Evolutionary conservation across 1,284 basidiomycete genomes (phyloP).

Genomic region (Mycena sp.): DNA sequence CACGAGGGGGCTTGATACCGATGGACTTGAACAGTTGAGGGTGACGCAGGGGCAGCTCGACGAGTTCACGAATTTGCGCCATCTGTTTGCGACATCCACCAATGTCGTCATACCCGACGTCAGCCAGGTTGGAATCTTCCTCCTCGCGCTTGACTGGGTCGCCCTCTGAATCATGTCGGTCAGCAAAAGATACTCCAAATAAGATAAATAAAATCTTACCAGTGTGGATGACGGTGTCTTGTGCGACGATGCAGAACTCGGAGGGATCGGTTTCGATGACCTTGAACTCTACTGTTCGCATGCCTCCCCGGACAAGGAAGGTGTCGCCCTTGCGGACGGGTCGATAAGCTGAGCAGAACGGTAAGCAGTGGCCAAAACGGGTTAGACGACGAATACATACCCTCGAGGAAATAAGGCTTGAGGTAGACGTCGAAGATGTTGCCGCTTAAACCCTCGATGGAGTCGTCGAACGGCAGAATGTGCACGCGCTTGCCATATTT

Average conservation of each 20-base stretch:
- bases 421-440: slow-evolving; percentile 99
- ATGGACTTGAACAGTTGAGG: slow-evolving; percentile 99
- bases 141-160: slow-evolving; percentile 99
- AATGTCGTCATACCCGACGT: slow-evolving; percentile 99
- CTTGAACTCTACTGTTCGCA: slow-evolving; percentile 99
- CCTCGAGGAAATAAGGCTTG: slow-evolving; percentile 99
- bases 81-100: slow-evolving; percentile 99
- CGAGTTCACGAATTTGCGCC: slow-evolving; percentile 98
- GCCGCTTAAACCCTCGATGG: slow-evolving; percentile 95
- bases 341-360: slow-evolving; percentile 74
- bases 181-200: slow-evolving; percentile 58
- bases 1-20: slow-evolving; percentile 99
- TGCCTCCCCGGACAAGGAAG: slow-evolving; percentile 97
- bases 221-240: slow-evolving; percentile 96
- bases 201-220: slow-evolving; percentile 52
- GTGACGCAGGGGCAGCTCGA: slow-evolving; percentile 96
- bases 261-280: slow-evolving; percentile 95
- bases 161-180: slow-evolving; percentile 73
- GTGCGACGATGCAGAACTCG: slow-evolving; percentile 97
- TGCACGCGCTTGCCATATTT: slow-evolving; percentile 99
- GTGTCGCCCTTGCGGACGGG: slow-evolving; percentile 97
- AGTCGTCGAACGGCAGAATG: slow-evolving; percentile 98
- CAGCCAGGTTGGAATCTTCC: slow-evolving; percentile 94
- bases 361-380: slow-evolving; percentile 15
- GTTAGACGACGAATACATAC: slow-evolving; percentile 45